Evolutionary conservation across 768 basidiomycete genomes (phyloP).

Genomic region (Termitomyces sp.): DNA sequence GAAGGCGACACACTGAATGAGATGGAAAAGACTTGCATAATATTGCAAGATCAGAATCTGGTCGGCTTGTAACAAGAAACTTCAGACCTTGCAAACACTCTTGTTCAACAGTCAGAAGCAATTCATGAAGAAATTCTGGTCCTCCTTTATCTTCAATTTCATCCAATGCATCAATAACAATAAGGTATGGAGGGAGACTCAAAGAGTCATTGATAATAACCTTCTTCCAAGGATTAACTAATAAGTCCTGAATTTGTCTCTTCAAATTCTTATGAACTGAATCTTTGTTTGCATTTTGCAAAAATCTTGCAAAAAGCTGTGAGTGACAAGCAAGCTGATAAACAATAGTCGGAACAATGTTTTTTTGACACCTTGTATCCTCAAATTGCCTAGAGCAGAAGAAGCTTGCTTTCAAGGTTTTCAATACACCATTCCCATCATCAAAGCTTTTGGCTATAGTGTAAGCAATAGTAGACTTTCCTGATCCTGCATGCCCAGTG

Average conservation of each 20-base stretch:
- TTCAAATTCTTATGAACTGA: neutral
- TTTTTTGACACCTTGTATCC: conserved; percentile 7
- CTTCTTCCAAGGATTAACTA: neutral
- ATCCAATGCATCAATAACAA: conserved; percentile 9
- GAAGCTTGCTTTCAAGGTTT: conserved; percentile 21
- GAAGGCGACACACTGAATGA: conserved; percentile 11
- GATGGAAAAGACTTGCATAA: conserved; percentile 12
- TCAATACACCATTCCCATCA: conserved; percentile 10
- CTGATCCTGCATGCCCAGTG: neutral
- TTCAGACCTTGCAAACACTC: neutral
- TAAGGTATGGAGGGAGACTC: conserved; percentile 1
- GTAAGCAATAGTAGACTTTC: neutral
- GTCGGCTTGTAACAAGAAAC: conserved; percentile 14
- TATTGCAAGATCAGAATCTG: conserved; percentile 7
- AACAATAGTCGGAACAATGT: conserved; percentile 16
- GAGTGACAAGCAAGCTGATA: conserved; percentile 2
- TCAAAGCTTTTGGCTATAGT: conserved; percentile 11
- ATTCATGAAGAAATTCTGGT: conserved; percentile 1
- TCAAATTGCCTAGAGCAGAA: conserved; percentile 14
- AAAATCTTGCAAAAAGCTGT: neutral
- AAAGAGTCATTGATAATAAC: neutral
- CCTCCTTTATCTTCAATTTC: conserved; percentile 10
- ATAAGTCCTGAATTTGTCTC: conserved; percentile 13
- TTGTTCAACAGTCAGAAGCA: neutral
- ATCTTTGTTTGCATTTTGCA: neutral